A percentile compares a stretch with the other conserved stretches of the same genome.
These are phyloP conservation scores for Moricandia arvensis DNA, from an alignment of 345 rosid genomes.

Conservation along the genomic window DNA sequence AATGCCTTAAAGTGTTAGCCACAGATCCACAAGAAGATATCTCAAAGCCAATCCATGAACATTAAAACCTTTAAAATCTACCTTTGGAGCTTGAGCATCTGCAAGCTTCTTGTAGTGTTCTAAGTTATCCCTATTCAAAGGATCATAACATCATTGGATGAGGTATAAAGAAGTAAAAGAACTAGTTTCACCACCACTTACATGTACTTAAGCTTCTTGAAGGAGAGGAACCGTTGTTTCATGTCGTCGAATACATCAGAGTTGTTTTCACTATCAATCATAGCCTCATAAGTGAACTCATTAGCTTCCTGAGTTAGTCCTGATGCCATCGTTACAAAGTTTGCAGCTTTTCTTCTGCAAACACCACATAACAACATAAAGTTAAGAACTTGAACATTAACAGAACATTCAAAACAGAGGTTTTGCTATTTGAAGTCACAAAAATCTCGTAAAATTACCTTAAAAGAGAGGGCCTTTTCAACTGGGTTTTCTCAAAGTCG, in stretches of 20 bases:
- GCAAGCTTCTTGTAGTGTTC: conserved; percentile 68
- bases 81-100: conserved; percentile 84
- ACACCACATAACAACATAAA: not conserved
- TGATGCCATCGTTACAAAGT: conserved; percentile 33
- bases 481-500: conserved; percentile 13
- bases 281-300: conserved; percentile 16
- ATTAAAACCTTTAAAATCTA: conserved; percentile 16
- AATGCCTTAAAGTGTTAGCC: conserved; percentile 41
- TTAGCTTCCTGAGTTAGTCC: conserved; percentile 36
- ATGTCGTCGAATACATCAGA: conserved; percentile 58
- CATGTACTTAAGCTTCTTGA: conserved; percentile 74
- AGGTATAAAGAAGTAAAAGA: conserved; percentile 35
- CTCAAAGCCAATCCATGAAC: not conserved
- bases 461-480: conserved; percentile 18
- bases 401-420: not conserved
- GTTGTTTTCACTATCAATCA: conserved; percentile 25
- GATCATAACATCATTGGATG: not conserved
- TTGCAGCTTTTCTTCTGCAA: conserved; percentile 26
- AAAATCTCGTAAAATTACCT: conserved; percentile 21
- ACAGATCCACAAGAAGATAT: not conserved
- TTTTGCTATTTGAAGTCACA: not conserved
- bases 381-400: not conserved
- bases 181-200: conserved; percentile 35
- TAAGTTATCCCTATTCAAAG: conserved; percentile 59
- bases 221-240: conserved; percentile 66